Conservation (phyloP, 345 rosid genomes). For the Pugionium dolabratum region DNA sequence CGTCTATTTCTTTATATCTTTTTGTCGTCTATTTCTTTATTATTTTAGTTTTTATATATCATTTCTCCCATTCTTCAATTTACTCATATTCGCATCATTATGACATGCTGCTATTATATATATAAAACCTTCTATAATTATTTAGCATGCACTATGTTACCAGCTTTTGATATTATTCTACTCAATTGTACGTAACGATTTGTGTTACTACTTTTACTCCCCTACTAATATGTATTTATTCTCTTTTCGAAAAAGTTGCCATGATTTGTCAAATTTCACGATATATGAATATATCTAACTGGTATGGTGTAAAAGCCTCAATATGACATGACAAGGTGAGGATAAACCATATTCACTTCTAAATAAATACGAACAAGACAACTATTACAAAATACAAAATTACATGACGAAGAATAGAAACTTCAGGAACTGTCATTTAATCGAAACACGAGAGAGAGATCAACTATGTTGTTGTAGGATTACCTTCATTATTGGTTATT, state of each 20-base stretch:
- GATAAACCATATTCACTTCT: not conserved
- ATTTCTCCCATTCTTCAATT: too few species aligned
- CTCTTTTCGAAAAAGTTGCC: not conserved
- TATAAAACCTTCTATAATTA: too few species aligned
- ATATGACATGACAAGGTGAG: constrained; percentile 30
- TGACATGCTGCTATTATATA: too few species aligned
- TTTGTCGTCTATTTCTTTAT: too few species aligned
- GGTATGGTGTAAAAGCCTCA: constrained; percentile 26
- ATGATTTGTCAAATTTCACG: constrained; percentile 4
- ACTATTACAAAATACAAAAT: not conserved
- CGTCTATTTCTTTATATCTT: too few species aligned
- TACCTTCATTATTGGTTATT: constrained; percentile 23
- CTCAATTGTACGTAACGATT: constrained; percentile 14
- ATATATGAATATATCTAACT: constrained; percentile 17
- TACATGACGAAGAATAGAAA: too few species aligned
- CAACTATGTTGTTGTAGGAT: not conserved
- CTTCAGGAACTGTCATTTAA: not conserved
- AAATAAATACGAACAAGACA: not conserved
- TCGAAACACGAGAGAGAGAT: not conserved
- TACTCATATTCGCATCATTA: too few species aligned
- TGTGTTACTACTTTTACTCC: not conserved
- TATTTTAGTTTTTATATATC: too few species aligned
- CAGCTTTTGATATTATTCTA: constrained; percentile 4
- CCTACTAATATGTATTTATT: not conserved
- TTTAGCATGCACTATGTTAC: not conserved